A percentile compares a stretch with the other conserved stretches of the same genome.
These are phyloP conservation scores for Solanum pennellii DNA, from an alignment of 257 asterid species.

Conservation along the genomic window DNA sequence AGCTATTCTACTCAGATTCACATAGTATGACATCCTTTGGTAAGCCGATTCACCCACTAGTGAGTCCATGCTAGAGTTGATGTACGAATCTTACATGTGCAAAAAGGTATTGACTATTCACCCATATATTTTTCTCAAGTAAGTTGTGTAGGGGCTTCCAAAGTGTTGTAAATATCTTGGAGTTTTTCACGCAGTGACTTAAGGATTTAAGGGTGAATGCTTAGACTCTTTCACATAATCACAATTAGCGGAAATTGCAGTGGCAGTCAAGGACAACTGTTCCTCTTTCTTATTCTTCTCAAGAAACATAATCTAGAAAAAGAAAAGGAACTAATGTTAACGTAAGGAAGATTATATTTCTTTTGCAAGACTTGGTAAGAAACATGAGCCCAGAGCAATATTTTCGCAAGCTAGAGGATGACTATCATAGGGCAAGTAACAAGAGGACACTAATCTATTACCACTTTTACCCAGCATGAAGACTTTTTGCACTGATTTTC, in stretches of 20 bases:
- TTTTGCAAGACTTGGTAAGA: not conserved
- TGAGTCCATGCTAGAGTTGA: not conserved
- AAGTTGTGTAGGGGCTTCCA: not conserved
- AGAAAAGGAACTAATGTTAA: not conserved
- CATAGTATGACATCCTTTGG: not conserved
- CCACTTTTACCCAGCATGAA: not conserved
- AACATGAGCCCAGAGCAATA: not conserved
- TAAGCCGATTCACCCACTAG: not conserved
- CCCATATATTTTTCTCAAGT: not conserved
- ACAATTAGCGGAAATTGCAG: not conserved
- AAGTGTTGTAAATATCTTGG: not conserved
- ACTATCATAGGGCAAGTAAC: not conserved
- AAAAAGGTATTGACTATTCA: not conserved
- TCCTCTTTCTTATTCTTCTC: not conserved
- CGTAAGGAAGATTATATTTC: not conserved
- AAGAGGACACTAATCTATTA: not conserved
- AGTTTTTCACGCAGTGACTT: not conserved
- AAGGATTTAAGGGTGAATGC: not conserved
- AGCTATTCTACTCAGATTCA: not conserved
- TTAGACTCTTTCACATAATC: not conserved
- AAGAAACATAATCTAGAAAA: not conserved
- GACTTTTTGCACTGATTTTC: not conserved
- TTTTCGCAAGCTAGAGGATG: not conserved
- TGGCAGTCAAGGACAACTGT: not conserved
- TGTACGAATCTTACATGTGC: not conserved